Conservation (phyloP, 2,329 filamentous ascomycete genomes). For the Aureobasidium sp. region DNA sequence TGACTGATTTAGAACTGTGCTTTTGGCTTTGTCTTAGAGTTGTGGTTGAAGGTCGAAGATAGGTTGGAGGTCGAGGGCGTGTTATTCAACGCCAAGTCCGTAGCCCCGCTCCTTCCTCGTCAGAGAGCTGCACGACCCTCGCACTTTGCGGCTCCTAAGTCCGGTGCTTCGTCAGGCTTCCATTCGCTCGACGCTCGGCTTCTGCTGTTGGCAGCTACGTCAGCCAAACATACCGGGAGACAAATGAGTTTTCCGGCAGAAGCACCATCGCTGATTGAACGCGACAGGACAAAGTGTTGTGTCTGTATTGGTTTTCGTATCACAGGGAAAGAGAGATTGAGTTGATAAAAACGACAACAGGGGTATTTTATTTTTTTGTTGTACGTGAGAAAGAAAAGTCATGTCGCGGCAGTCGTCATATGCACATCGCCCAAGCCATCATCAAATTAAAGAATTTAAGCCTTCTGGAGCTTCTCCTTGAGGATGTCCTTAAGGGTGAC, state of each 20-base stretch:
- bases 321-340: background rate
- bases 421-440: constrained; percentile 4
- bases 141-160: background rate
- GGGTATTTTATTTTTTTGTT: constrained; percentile 11
- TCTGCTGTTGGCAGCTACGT: background rate
- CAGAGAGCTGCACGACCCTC: background rate
- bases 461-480: constrained; percentile 63
- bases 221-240: background rate
- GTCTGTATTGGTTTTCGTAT: background rate
- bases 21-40: background rate
- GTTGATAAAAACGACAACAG: constrained; percentile 1
- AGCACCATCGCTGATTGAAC: background rate
- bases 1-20: constrained; percentile 46
- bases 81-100: background rate
- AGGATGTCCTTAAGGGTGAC: constrained; percentile 88
- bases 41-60: background rate
- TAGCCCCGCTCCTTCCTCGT: background rate
- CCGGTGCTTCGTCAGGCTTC: background rate
- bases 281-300: background rate
- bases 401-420: constrained; percentile 13
- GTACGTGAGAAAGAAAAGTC: constrained; percentile 8
- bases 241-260: background rate
- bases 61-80: background rate
- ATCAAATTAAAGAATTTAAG: constrained; percentile 3
- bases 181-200: constrained; percentile 1